Percentiles rank a stretch among this genome's conserved stretches.
Evolutionary conservation across 192 early-diverging fungal genomes (phyloP).

Genomic region (Dimargaris verticillata): DNA sequence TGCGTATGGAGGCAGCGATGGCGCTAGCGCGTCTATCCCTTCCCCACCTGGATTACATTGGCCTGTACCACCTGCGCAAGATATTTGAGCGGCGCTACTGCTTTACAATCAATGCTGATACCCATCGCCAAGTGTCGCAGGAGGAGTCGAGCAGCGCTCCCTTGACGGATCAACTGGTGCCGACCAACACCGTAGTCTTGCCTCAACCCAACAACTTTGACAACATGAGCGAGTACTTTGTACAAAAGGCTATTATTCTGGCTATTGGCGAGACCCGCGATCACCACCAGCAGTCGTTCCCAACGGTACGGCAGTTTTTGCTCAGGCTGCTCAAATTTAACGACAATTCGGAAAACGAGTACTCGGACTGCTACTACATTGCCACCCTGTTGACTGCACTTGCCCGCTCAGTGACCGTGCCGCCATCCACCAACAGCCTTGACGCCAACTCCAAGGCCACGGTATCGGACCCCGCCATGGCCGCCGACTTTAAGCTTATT

Average conservation of each 20-base stretch:
- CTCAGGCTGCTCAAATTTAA: slow-evolving; percentile 74
- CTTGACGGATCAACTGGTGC: too few relatives aligned
- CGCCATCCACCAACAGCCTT: not conserved
- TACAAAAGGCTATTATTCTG: slow-evolving; percentile 64
- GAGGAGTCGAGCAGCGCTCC: too few relatives aligned
- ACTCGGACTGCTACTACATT: slow-evolving; percentile 66
- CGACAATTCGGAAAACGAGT: slow-evolving; percentile 82
- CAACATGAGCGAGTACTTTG: slow-evolving; percentile 74
- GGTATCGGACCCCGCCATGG: not conserved
- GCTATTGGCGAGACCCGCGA: slow-evolving; percentile 59
- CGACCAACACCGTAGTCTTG: too few relatives aligned
- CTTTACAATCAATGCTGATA: too few relatives aligned
- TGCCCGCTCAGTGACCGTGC: slow-evolving; percentile 43
- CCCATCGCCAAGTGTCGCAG: too few relatives aligned
- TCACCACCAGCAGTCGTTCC: slow-evolving; percentile 39
- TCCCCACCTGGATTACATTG: slow-evolving; percentile 40
- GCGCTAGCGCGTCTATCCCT: slow-evolving; percentile 46
- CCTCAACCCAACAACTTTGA: slow-evolving; percentile 82
- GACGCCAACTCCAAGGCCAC: slow-evolving; percentile 19
- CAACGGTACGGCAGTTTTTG: slow-evolving; percentile 43
- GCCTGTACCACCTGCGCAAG: slow-evolving; percentile 51
- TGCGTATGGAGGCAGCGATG: slow-evolving; percentile 63
- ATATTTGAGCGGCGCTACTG: slow-evolving; percentile 63
- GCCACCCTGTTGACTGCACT: slow-evolving; percentile 54
- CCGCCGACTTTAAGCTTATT: slow-evolving; percentile 8